Percentiles rank a stretch among this genome's conserved stretches.
phyloP scores from a whole-genome alignment of 75 land plant species.

The Sequoiadendron giganteum region DNA sequence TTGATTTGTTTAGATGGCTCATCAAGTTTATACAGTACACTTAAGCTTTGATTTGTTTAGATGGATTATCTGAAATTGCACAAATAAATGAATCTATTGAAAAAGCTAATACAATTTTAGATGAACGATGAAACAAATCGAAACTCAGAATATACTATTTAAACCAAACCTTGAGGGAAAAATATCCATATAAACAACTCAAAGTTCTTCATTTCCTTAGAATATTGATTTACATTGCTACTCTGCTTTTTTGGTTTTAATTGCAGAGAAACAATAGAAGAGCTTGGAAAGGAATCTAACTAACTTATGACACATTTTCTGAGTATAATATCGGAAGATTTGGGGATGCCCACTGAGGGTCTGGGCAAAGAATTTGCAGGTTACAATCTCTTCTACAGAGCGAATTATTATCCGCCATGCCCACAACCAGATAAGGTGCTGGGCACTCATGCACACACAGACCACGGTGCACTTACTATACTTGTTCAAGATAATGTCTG shows the following conservation, averaged over 20 bases:
- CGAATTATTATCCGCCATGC: slow-evolving; percentile 33
- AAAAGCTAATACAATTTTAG: too few species aligned
- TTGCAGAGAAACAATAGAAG: slow-evolving; percentile 8
- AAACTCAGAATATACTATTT: too few species aligned
- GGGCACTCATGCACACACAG: slow-evolving; percentile 15
- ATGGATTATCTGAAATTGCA: too few species aligned
- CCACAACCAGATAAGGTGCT: slow-evolving; percentile 25
- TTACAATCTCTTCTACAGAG: slow-evolving; percentile 9
- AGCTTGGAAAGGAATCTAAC: neutral
- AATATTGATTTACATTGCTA: neutral
- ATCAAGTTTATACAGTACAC: too few species aligned
- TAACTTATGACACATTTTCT: slow-evolving; percentile 3
- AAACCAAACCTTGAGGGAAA: too few species aligned
- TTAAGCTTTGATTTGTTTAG: too few species aligned
- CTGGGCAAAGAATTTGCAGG: slow-evolving; percentile 14
- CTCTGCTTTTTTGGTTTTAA: neutral
- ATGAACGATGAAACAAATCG: too few species aligned
- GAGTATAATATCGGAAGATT: slow-evolving; percentile 11
- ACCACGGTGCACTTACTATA: slow-evolving; percentile 1
- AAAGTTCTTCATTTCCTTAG: too few species aligned
- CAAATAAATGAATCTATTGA: too few species aligned
- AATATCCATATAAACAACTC: too few species aligned
- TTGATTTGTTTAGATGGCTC: too few species aligned
- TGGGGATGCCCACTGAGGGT: slow-evolving; percentile 4
- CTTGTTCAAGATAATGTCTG: slow-evolving; percentile 13